Percentiles rank a stretch among this genome's conserved stretches.
phyloP scores from a whole-genome alignment of 2,329 filamentous ascomycete species.

The Leptographium procerum region DNA sequence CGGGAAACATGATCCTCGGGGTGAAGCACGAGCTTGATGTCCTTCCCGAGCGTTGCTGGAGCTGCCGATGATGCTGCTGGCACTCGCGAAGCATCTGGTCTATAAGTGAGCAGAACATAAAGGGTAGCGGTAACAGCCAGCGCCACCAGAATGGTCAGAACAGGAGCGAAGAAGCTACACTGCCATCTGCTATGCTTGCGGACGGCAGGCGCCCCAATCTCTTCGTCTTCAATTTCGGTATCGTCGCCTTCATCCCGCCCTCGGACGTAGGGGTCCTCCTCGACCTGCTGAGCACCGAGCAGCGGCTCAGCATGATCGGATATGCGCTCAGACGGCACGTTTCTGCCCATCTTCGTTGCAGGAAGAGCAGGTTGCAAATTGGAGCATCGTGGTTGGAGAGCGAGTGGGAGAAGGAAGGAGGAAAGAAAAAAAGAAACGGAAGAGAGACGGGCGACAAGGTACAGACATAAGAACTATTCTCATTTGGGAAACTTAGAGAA shows the following conservation, averaged over 20 bases:
- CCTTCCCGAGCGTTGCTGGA: not conserved
- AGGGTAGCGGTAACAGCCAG: slow-evolving; percentile 1
- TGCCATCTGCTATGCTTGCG: no score
- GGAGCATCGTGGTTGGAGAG: not conserved
- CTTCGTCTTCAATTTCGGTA: no score
- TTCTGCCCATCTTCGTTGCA: not conserved
- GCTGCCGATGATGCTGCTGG: not conserved
- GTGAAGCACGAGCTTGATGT: slow-evolving; percentile 19
- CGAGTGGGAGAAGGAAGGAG: not conserved
- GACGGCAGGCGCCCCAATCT: not conserved
- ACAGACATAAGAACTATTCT: not conserved
- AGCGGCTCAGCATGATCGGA: not conserved
- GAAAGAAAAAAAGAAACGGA: not conserved
- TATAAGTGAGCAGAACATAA: not conserved
- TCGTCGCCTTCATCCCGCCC: not conserved
- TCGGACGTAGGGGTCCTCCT: not conserved
- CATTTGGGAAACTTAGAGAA: not conserved
- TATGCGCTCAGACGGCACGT: not conserved
- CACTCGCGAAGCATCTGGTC: not conserved
- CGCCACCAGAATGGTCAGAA: not conserved
- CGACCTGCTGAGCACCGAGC: not conserved
- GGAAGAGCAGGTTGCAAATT: not conserved
- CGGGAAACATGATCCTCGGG: slow-evolving; percentile 30
- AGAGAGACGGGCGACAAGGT: not conserved
- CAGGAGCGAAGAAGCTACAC: not conserved